Evolutionary conservation across 345 rosid species (phyloP).

Genomic region (Corymbia maculata): DNA sequence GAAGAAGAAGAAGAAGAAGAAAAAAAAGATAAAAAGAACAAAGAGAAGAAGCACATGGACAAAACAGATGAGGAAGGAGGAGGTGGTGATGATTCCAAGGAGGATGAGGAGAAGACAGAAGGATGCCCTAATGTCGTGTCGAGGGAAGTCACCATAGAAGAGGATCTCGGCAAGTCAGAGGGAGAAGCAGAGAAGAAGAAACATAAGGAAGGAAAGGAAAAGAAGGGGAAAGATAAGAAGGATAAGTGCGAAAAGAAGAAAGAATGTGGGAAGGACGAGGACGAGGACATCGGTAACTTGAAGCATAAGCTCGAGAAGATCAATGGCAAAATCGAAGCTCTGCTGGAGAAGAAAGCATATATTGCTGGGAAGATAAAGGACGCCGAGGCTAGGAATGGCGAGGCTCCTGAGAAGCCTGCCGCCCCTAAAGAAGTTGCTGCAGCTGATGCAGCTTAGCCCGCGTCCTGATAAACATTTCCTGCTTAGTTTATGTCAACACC

Average conservation of each 20-base stretch:
- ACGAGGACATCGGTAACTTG: background rate
- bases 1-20: background rate
- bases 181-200: background rate
- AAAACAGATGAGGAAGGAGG: background rate
- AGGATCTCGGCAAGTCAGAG: background rate
- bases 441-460: background rate
- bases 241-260: background rate
- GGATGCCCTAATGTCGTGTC: background rate
- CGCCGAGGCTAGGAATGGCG: background rate
- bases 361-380: background rate
- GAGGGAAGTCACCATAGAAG: background rate
- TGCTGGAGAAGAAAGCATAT: background rate
- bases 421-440: background rate
- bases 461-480: background rate
- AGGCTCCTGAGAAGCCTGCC: background rate
- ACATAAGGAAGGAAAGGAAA: background rate
- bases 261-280: background rate
- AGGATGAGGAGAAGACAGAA: background rate
- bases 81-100: background rate
- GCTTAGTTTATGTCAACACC: background rate
- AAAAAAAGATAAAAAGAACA: background rate
- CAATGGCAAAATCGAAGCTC: constrained; percentile 1
- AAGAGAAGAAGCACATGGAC: background rate
- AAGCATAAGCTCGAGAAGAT: constrained; percentile 2
- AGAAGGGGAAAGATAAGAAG: background rate